phyloP scores from a whole-genome alignment of 1,284 basidiomycete genomes.

The Ganoderma sinense region DNA sequence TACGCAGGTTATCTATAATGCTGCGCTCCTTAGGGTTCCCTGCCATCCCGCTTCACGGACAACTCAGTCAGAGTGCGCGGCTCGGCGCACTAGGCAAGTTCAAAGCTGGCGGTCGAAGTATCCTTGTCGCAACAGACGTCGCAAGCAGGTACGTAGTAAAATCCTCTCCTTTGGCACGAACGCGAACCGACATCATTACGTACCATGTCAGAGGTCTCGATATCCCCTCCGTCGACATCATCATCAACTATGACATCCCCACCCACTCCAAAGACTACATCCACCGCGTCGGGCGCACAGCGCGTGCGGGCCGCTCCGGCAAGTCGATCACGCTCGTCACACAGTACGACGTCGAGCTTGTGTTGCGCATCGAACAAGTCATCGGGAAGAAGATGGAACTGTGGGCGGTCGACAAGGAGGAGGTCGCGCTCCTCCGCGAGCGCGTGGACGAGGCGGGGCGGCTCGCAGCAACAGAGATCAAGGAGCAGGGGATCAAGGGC shows the following conservation, averaged over 20 bases:
- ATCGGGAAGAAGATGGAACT: slow-evolving; percentile 93
- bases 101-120: slow-evolving; percentile 91
- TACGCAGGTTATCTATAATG: slow-evolving; percentile 82
- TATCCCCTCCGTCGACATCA: slow-evolving; percentile 95
- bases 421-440: slow-evolving; percentile 88
- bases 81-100: slow-evolving; percentile 97
- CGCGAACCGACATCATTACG: slow-evolving; percentile 5
- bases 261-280: slow-evolving; percentile 99
- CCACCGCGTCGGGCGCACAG: slow-evolving; percentile 97
- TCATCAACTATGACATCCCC: slow-evolving; percentile 99
- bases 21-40: slow-evolving; percentile 93
- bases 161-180: slow-evolving; percentile 11
- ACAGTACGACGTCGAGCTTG: slow-evolving; percentile 97
- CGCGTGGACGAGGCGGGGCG: slow-evolving; percentile 91
- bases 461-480: slow-evolving; percentile 83
- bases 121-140: slow-evolving; percentile 97
- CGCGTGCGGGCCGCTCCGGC: slow-evolving; percentile 94
- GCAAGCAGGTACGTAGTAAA: slow-evolving; percentile 78
- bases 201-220: slow-evolving; percentile 79
- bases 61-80: slow-evolving; percentile 93
- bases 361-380: slow-evolving; percentile 94
- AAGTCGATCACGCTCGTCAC: slow-evolving; percentile 97
- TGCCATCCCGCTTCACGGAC: slow-evolving; percentile 95
- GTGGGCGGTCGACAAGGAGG: slow-evolving; percentile 92
- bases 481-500: slow-evolving; percentile 64